Percentiles rank a stretch among this genome's conserved stretches.
Evolutionary conservation across 2,329 filamentous ascomycete genomes (phyloP).

Genomic region (Pseudopyricularia cyperi): DNA sequence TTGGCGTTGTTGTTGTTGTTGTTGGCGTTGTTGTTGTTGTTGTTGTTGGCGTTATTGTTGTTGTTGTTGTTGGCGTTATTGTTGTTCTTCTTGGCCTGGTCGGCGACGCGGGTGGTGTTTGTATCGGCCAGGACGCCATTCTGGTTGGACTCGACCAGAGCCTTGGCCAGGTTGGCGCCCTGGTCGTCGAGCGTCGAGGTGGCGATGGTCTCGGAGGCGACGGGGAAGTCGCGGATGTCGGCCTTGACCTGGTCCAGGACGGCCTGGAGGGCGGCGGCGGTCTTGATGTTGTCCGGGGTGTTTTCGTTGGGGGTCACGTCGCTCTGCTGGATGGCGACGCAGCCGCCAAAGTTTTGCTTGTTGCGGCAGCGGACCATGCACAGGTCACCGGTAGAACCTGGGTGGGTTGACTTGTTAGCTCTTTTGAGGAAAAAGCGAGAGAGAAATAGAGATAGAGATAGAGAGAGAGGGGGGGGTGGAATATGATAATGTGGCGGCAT

Average conservation of each 20-base stretch:
- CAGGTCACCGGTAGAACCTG: slow-evolving; percentile 40
- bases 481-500: background rate
- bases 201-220: slow-evolving; percentile 30
- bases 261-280: slow-evolving; percentile 27
- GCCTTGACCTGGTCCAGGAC: slow-evolving; percentile 33
- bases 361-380: slow-evolving; percentile 49
- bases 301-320: slow-evolving; percentile 29
- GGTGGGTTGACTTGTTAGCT: background rate
- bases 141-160: slow-evolving; percentile 13
- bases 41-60: background rate
- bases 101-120: background rate
- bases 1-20: background rate
- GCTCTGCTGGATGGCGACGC: slow-evolving; percentile 42
- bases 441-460: background rate
- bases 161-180: slow-evolving; percentile 17
- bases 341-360: slow-evolving; percentile 37
- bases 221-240: slow-evolving; percentile 36
- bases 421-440: background rate
- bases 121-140: background rate
- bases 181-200: slow-evolving; percentile 20
- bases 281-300: slow-evolving; percentile 29
- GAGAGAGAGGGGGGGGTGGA: background rate
- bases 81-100: background rate
- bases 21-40: background rate
- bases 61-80: background rate